These are phyloP conservation scores for Nannochloropsis salina DNA, from an alignment of 108 stramenopile species.

Conservation along the genomic window DNA sequence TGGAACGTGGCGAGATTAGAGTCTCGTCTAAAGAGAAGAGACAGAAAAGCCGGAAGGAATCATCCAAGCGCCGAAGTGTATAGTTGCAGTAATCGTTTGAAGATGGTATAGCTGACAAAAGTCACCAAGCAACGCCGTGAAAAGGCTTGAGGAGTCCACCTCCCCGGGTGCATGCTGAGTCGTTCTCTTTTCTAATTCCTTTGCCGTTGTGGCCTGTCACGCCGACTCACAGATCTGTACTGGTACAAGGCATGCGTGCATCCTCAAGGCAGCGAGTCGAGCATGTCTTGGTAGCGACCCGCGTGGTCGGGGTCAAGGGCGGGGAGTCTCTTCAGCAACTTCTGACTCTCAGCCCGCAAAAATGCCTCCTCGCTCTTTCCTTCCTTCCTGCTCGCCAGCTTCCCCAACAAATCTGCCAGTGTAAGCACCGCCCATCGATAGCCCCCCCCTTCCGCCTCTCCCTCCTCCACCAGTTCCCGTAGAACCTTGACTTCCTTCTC, in stretches of 20 bases:
- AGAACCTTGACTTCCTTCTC: neutral
- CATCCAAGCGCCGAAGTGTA: neutral
- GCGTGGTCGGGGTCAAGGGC: neutral
- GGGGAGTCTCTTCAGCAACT: neutral
- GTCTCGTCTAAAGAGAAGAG: neutral
- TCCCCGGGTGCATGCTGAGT: too few species aligned
- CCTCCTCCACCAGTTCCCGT: neutral
- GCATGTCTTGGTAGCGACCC: neutral
- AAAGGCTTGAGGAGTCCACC: too few species aligned
- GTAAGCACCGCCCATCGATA: neutral
- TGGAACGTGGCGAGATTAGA: neutral
- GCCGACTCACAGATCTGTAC: too few species aligned
- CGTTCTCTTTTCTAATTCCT: too few species aligned
- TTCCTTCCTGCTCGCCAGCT: neutral
- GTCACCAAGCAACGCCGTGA: too few species aligned
- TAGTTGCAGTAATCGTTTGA: neutral
- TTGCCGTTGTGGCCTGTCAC: too few species aligned
- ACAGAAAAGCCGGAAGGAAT: neutral
- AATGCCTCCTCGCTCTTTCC: neutral
- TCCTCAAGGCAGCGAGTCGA: too few species aligned
- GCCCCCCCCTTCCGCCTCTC: neutral
- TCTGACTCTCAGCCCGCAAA: neutral
- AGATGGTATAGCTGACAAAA: too few species aligned
- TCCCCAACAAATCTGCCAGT: neutral
- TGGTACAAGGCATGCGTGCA: too few species aligned